Percentiles rank a stretch among this genome's conserved stretches.
Conservation (phyloP, 441 rosid genomes). For the Syzygium syzygioides region DNA sequence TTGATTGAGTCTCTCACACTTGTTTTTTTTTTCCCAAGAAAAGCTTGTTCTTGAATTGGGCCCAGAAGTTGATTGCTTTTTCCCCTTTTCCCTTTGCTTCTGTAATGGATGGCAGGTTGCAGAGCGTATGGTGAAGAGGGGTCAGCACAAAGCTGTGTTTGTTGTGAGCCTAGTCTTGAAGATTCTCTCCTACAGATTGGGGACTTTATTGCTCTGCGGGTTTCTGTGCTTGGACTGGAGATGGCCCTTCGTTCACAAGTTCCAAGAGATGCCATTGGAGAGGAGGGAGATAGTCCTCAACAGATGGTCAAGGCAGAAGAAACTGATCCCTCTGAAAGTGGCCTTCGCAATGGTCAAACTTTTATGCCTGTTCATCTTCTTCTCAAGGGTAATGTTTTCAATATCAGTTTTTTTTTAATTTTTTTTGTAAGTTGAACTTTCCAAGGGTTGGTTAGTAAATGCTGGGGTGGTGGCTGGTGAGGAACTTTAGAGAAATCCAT, state of each 20-base stretch:
- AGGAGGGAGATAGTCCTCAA: constrained; percentile 46
- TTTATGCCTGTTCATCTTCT: constrained; percentile 44
- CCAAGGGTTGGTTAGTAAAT: neutral
- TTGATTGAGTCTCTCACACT: neutral
- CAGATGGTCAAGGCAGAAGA: constrained; percentile 48
- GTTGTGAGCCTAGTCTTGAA: constrained; percentile 34
- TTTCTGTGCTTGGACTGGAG: constrained; percentile 39
- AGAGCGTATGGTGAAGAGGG: constrained; percentile 38
- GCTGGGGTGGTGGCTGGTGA: neutral
- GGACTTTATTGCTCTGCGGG: constrained; percentile 74
- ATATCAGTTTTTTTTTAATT: neutral
- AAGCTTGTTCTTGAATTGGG: neutral
- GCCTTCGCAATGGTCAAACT: constrained; percentile 43
- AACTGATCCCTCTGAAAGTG: constrained; percentile 34
- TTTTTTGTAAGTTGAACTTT: neutral
- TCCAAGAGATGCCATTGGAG: constrained; percentile 47
- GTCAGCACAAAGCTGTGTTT: constrained; percentile 26
- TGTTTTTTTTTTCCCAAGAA: neutral
- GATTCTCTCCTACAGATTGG: constrained; percentile 59
- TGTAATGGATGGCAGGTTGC: constrained; percentile 44
- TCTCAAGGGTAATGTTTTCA: constrained; percentile 43
- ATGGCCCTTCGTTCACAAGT: constrained; percentile 73
- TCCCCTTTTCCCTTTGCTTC: neutral
- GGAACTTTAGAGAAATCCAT: neutral
- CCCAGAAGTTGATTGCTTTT: neutral